Conservation (phyloP, 1,284 basidiomycete genomes). For the Neolentinus lepideus region DNA sequence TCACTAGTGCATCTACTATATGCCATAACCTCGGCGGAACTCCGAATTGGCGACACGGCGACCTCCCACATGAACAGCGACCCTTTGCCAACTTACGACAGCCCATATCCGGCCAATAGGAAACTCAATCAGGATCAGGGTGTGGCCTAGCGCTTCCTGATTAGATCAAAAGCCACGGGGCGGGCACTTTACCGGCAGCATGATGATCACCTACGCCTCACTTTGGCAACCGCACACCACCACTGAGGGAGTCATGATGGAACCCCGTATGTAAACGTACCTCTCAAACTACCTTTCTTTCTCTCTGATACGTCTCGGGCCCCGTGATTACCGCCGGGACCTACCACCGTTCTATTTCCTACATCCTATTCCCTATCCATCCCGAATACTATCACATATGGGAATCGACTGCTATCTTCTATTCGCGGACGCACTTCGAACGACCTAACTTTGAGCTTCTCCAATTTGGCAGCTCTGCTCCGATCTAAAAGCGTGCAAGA, state of each 20-base stretch:
- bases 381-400: no score
- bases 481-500: background rate
- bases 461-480: background rate
- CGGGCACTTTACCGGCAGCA: background rate
- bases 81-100: background rate
- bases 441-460: background rate
- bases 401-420: background rate
- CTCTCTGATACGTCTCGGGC: background rate
- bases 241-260: background rate
- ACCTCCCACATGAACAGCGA: background rate
- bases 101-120: background rate
- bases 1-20: background rate
- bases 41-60: background rate
- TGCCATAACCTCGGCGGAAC: background rate
- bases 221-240: background rate
- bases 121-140: slow-evolving; percentile 2
- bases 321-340: slow-evolving; percentile 1
- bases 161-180: background rate
- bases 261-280: background rate
- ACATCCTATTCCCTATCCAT: background rate
- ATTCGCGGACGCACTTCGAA: no score
- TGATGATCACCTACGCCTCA: background rate
- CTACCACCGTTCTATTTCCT: background rate
- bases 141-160: background rate
- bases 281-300: background rate